Percentiles rank a stretch among this genome's conserved stretches.
phyloP scores from a whole-genome alignment of 2,329 filamentous ascomycete genomes.

The Huntiella bhutanensis region DNA sequence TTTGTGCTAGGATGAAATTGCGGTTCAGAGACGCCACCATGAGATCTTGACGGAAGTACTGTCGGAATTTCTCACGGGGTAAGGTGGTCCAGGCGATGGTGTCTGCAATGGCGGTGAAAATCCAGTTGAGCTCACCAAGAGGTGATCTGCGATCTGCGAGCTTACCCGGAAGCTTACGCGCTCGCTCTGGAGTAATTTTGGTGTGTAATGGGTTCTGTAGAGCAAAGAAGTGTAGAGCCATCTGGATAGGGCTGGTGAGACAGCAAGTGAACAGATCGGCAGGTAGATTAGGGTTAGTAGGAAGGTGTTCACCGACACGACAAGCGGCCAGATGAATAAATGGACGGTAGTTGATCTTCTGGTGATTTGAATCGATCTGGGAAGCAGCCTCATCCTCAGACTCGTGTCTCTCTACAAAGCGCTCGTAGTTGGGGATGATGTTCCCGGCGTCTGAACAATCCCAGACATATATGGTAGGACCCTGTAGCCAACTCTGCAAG shows the following conservation, averaged over 20 bases:
- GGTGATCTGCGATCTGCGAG: slow-evolving; percentile 86
- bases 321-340: slow-evolving; percentile 88
- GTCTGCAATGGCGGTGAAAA: slow-evolving; percentile 96
- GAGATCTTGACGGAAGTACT: slow-evolving; percentile 88
- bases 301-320: slow-evolving; percentile 73
- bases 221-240: slow-evolving; percentile 91
- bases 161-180: slow-evolving; percentile 74
- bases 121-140: slow-evolving; percentile 94
- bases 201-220: slow-evolving; percentile 65
- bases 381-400: slow-evolving; percentile 64
- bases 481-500: slow-evolving; percentile 85
- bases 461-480: slow-evolving; percentile 91
- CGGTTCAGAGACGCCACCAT: slow-evolving; percentile 98
- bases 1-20: slow-evolving; percentile 85
- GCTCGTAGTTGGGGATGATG: slow-evolving; percentile 85
- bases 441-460: slow-evolving; percentile 94
- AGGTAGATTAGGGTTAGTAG: slow-evolving; percentile 81
- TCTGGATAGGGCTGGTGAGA: slow-evolving; percentile 90
- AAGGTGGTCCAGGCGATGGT: slow-evolving; percentile 97
- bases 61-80: slow-evolving; percentile 78
- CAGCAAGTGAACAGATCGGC: slow-evolving; percentile 94
- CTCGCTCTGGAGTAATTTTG: slow-evolving; percentile 58
- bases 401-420: slow-evolving; percentile 88
- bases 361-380: slow-evolving; percentile 62
- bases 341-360: slow-evolving; percentile 49